These are phyloP conservation scores for Hevea brasiliensis DNA, from an alignment of 345 rosid species.

Conservation along the genomic window DNA sequence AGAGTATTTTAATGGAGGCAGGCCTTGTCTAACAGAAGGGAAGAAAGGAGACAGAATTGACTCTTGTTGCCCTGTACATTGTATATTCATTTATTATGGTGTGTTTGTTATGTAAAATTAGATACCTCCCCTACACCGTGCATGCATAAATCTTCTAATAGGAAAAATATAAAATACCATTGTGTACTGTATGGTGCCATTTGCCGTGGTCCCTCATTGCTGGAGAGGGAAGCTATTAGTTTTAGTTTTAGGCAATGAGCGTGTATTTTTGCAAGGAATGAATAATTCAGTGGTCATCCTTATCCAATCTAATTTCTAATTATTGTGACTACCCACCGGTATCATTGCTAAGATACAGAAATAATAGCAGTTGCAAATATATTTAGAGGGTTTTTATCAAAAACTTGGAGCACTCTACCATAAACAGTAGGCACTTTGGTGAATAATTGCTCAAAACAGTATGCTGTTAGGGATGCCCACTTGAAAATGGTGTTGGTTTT, in stretches of 20 bases:
- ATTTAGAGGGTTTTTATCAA: not conserved
- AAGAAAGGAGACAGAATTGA: conserved; percentile 32
- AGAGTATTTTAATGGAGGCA: not conserved
- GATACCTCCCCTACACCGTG: not conserved
- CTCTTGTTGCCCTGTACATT: conserved; percentile 8
- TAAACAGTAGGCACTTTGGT: not conserved
- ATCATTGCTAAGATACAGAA: conserved; percentile 11
- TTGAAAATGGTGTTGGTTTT: not conserved
- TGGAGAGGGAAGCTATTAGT: not conserved
- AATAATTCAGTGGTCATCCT: not conserved
- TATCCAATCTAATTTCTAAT: not conserved
- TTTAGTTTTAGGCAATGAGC: not conserved
- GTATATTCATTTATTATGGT: not conserved
- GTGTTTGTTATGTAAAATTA: conserved; percentile 10
- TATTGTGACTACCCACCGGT: not conserved
- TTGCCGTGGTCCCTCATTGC: conserved; percentile 15
- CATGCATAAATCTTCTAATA: not conserved
- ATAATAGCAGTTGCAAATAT: not conserved
- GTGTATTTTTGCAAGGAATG: not conserved
- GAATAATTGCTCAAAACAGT: not conserved
- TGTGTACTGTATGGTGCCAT: conserved; percentile 1
- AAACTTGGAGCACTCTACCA: not conserved
- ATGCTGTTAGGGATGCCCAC: not conserved
- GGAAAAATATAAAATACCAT: not conserved
- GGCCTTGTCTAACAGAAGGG: conserved; percentile 36